A percentile compares a stretch with the other conserved stretches of the same genome.
Conservation (phyloP, 176 grass and related monocot species). For the Carex parvula region DNA sequence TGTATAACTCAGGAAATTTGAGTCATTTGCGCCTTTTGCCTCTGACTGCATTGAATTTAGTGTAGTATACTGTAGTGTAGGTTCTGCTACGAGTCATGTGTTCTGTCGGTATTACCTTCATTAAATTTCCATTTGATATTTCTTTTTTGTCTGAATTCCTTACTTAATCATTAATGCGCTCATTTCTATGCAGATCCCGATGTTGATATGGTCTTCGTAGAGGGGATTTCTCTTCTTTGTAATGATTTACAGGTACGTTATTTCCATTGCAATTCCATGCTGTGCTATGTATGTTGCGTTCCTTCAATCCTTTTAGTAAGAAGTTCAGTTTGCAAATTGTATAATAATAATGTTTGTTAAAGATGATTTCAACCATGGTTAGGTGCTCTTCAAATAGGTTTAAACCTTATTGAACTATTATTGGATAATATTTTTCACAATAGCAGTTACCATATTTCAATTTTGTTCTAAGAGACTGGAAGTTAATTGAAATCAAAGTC, state of each 20-base stretch:
- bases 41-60: no score
- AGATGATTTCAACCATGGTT: background rate
- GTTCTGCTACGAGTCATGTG: background rate
- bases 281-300: background rate
- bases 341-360: background rate
- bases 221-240: constrained; percentile 91
- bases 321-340: background rate
- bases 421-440: background rate
- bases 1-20: no score
- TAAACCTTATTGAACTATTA: background rate
- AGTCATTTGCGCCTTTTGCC: no score
- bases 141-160: background rate
- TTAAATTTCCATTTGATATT: background rate
- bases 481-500: background rate
- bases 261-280: constrained; percentile 16
- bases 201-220: constrained; percentile 92
- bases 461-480: background rate
- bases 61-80: background rate
- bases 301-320: background rate
- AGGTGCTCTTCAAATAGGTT: background rate
- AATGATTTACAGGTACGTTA: constrained; percentile 68
- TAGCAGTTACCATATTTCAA: background rate
- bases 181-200: constrained; percentile 61
- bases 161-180: constrained; percentile 7
- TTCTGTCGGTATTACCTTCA: background rate